These are phyloP conservation scores for Agrostemma githago DNA, from an alignment of 148 eudicot species.

Conservation along the genomic window DNA sequence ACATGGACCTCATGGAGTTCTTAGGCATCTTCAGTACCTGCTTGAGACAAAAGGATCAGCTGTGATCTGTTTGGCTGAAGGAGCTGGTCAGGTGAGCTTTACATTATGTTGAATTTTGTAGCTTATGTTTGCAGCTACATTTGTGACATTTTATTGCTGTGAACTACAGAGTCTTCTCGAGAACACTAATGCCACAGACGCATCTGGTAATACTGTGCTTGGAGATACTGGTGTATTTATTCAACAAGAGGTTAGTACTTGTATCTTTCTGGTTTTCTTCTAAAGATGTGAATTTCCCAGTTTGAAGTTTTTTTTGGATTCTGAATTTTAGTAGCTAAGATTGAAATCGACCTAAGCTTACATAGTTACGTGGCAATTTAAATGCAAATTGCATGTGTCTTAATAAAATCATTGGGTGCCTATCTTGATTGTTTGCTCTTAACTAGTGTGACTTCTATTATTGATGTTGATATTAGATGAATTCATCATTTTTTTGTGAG, in stretches of 20 bases:
- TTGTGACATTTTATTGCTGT: conserved; percentile 5
- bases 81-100: conserved; percentile 87
- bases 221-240: conserved; percentile 90
- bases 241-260: conserved; percentile 74
- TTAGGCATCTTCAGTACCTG: conserved; percentile 75
- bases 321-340: not conserved
- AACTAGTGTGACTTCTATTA: not conserved
- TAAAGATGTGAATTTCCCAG: not conserved
- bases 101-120: not conserved
- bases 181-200: conserved; percentile 82
- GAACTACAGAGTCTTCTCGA: conserved; percentile 59
- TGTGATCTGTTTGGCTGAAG: conserved; percentile 95
- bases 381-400: not conserved
- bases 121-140: not conserved
- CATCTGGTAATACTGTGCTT: conserved; percentile 78
- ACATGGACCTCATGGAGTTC: conserved; percentile 90
- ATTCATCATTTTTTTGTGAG: not conserved
- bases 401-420: not conserved
- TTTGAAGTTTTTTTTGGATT: not conserved
- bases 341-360: not conserved
- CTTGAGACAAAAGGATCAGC: conserved; percentile 94
- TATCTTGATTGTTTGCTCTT: not conserved
- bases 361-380: conserved; percentile 2
- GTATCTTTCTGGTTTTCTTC: not conserved
- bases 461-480: not conserved